Evolutionary conservation across 129 eudicot species (phyloP), one percentile per base, ranked within the genome.

Genomic region (Lactuca sativa): DNA sequence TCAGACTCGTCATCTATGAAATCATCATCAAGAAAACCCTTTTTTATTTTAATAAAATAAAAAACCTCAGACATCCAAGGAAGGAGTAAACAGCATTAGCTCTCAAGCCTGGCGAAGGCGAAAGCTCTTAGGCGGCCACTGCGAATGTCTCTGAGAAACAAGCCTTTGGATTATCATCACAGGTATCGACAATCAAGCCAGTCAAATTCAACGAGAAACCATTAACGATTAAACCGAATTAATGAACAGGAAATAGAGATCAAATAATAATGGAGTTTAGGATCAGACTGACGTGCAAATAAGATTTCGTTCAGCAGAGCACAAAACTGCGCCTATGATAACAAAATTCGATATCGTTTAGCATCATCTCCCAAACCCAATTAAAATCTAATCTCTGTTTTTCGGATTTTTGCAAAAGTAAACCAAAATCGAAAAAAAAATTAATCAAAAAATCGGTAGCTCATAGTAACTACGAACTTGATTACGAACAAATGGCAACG

Each of bases 101-200:
- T 71, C 75, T 71, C 75, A 71, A 71, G 75, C 67, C 66, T 18
- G 74, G 80, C 69, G 74, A 67, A 75, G 80, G 80, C 74, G 60
- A 75, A 75, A 75, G 74, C 25, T 75, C 74, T 75, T 66, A 58
- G 80, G 18, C 80, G 80, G 80, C 80, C 80, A 75, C 80, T 58
- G 74, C 80, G 74, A 75, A 75, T 75, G 80, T 75, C 41, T 75
- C 80, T 75, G 80, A 75, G 80, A 75, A 75, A 75, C 80, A 75
- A 75, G 80, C 80, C 74, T 75, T 66, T 0, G 6, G 12, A 57
- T 47, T 33, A 55, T 74, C 78, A 64, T 74, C 78, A 74, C 52
- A 3, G 52, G 15, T 10, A 3, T 47, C 15, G 12, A 11, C 5
- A 11, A 47, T 47, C 52, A 47, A 47, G 9, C 52, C n/a, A 47